These are phyloP conservation scores for Cucurbita moschata DNA, from an alignment of 306 rosid species.

Conservation along the genomic window DNA sequence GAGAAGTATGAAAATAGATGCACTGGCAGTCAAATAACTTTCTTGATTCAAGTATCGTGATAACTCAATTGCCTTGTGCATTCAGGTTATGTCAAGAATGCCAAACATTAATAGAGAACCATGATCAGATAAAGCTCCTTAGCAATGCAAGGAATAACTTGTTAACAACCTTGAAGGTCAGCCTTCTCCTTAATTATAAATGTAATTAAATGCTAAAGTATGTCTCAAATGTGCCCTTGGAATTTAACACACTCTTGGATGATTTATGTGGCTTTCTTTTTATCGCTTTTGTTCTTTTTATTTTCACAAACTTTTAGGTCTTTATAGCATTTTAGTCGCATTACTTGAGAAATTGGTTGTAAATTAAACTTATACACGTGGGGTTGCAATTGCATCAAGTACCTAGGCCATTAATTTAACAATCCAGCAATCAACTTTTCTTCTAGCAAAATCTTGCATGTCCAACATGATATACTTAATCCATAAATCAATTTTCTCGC, in stretches of 20 bases:
- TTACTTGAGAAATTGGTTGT: not conserved
- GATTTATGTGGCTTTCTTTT: not conserved
- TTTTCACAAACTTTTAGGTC: not conserved
- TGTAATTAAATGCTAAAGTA: not conserved
- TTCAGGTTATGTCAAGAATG: constrained; percentile 84
- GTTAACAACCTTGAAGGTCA: constrained; percentile 85
- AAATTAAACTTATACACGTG: not conserved
- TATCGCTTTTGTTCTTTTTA: not conserved
- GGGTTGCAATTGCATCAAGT: not conserved
- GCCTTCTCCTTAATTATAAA: constrained; percentile 9
- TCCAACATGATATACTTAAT: not conserved
- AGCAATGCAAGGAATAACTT: constrained; percentile 96
- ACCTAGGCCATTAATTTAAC: not conserved
- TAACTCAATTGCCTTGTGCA: constrained; percentile 21
- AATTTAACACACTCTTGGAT: not conserved
- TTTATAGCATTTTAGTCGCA: not conserved
- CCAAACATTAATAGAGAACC: constrained; percentile 88
- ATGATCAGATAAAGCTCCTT: constrained; percentile 95
- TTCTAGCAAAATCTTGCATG: not conserved
- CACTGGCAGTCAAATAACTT: not conserved
- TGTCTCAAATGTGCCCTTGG: not conserved
- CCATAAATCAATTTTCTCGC: not conserved
- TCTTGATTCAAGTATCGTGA: constrained; percentile 12
- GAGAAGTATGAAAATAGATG: constrained; percentile 52
- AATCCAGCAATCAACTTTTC: not conserved